Conservation (phyloP, 2,329 filamentous ascomycete species). For the Alternaria brassicae region DNA sequence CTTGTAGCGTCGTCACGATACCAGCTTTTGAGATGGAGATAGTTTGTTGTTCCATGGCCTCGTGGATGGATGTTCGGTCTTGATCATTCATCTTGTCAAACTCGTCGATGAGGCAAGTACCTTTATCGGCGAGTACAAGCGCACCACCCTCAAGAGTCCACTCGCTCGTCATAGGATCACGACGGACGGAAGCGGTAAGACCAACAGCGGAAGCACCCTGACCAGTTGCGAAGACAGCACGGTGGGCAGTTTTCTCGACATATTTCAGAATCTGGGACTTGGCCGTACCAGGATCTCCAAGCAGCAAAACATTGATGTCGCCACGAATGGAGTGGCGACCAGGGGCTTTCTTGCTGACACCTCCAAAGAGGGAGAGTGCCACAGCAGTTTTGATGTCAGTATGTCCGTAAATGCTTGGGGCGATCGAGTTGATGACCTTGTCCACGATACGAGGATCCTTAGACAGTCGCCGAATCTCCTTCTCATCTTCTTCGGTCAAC, state of each 20-base stretch:
- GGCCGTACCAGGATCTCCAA: slow-evolving; percentile 96
- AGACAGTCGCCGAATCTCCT: slow-evolving; percentile 84
- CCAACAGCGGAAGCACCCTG: slow-evolving; percentile 97
- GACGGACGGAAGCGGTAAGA: slow-evolving; percentile 94
- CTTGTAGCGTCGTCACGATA: slow-evolving; percentile 96
- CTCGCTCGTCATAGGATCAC: slow-evolving; percentile 92
- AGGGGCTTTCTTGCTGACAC: slow-evolving; percentile 88
- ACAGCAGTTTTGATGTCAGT: slow-evolving; percentile 97
- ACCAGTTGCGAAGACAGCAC: slow-evolving; percentile 95
- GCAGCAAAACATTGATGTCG: slow-evolving; percentile 95
- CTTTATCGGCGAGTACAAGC: slow-evolving; percentile 90
- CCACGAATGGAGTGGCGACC: slow-evolving; percentile 91
- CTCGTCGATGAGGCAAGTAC: slow-evolving; percentile 95
- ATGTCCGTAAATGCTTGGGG: slow-evolving; percentile 96
- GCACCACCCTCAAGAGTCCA: slow-evolving; percentile 98
- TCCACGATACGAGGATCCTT: slow-evolving; percentile 91
- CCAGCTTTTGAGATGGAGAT: slow-evolving; percentile 99
- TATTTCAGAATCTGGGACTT: slow-evolving; percentile 99
- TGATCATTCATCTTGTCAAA: slow-evolving; percentile 99
- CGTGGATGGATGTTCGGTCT: slow-evolving; percentile 96
- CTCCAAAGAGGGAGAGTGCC: slow-evolving; percentile 91
- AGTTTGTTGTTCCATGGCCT: slow-evolving; percentile 99
- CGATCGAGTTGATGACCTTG: slow-evolving; percentile 90
- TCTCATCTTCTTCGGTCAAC: slow-evolving; percentile 93
- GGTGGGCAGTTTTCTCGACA: slow-evolving; percentile 94